Evolutionary conservation across 108 stramenopile species (phyloP), one percentile per base, ranked within the genome.

Genomic region (Skeletonema grethae): DNA sequence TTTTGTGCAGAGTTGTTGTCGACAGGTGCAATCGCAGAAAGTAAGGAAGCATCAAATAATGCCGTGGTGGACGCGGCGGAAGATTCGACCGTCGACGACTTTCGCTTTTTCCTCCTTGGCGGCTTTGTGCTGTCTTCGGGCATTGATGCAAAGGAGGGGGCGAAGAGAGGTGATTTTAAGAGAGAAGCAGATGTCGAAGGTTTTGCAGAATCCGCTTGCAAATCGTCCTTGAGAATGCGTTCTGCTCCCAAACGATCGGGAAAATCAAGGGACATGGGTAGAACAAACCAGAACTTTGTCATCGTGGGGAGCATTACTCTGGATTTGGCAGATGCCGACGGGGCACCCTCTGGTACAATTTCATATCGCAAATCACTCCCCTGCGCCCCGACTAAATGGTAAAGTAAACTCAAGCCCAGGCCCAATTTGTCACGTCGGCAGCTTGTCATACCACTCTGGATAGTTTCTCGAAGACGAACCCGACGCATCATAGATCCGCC

Each of bases 381-480:
- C 29, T 79, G 72, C 2, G 77, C 77, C 20, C 74, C 82, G 6
- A 86, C 82, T 22, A 84, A 67, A 50, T 85, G 84, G 74, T 82
- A 84, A 1, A 69, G 68, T 34, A 86, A 48, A 69, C 82, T 85
- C 10, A 86, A 73, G 7, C 80, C 80, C 4, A 86, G 48, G 12
- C 82, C 85, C 7, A 76, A 50, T 31, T 76, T 76, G 12, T 76
- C 80, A 4, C 70, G 70, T 41, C 70, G 53, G 57, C 69, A 79
- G 53, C 65, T 72, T 25, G 78, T 79, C 78, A 79, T 79, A 9
- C 67, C 65, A 50, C 72, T 15, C 43, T 74, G 69, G 22, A 77
- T 73, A 55, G 56, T 72, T 65, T 74, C 77, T 16, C 81, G 53
- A 57, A 79, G 53, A 12, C 65, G 31, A 34, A 60, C 61, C 1